phyloP scores from a whole-genome alignment of 2,329 filamentous ascomycete genomes.

The Penicillium thymicola region DNA sequence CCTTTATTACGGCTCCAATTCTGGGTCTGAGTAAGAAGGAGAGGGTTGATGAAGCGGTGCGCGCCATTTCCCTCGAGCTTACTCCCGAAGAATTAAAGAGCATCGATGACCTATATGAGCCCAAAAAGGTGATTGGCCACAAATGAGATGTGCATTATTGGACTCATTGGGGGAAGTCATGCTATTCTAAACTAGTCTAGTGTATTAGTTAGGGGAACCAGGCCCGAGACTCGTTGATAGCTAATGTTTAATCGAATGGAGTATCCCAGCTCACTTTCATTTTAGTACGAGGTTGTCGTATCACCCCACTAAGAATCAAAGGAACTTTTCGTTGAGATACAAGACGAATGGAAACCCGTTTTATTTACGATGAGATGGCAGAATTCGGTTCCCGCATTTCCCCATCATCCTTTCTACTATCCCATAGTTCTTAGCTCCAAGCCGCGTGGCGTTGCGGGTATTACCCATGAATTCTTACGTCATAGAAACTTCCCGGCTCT shows the following conservation, averaged over 20 bases:
- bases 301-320: too few relatives aligned
- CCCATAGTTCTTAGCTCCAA: too few relatives aligned
- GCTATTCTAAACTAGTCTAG: neutral
- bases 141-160: neutral
- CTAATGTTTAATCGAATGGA: neutral
- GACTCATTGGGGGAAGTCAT: neutral
- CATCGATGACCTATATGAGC: conserved; percentile 42
- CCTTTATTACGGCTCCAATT: conserved; percentile 31
- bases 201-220: neutral
- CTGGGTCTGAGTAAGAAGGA: conserved; percentile 48
- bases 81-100: conserved; percentile 57
- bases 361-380: too few relatives aligned
- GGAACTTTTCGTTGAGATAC: too few relatives aligned
- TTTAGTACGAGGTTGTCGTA: too few relatives aligned
- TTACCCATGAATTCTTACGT: neutral
- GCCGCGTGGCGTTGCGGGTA: neutral
- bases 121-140: conserved; percentile 19
- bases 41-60: conserved; percentile 55
- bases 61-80: conserved; percentile 55
- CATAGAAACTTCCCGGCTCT: too few relatives aligned
- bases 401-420: too few relatives aligned
- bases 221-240: neutral
- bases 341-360: too few relatives aligned
- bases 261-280: too few relatives aligned
- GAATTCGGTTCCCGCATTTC: too few relatives aligned